These are phyloP conservation scores for Aureobasidium sp. DNA, from an alignment of 2,329 filamentous ascomycete genomes.

Conservation along the genomic window DNA sequence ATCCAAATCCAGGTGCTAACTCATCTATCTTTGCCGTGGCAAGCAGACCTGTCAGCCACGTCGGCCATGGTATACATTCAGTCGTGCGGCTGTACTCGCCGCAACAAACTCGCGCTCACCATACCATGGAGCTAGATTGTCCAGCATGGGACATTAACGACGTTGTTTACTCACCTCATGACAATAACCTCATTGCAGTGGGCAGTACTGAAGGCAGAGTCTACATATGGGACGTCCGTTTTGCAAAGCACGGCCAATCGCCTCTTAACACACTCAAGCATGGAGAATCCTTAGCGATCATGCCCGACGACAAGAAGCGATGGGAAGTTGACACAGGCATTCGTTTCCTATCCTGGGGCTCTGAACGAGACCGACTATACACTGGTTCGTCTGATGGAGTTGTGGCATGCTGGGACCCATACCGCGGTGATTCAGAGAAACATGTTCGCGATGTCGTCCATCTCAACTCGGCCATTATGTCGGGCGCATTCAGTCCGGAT, in stretches of 20 bases:
- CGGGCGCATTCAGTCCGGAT: constrained; percentile 51
- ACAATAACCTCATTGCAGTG: constrained; percentile 48
- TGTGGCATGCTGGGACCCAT: constrained; percentile 54
- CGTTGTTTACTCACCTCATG: constrained; percentile 40
- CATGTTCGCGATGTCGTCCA: constrained; percentile 45
- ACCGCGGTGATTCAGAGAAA: constrained; percentile 44
- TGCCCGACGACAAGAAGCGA: constrained; percentile 36
- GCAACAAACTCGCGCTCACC: constrained; percentile 23
- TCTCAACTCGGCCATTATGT: constrained; percentile 50
- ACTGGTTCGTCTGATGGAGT: constrained; percentile 56
- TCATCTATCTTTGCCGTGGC: constrained; percentile 47
- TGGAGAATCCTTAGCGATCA: constrained; percentile 43
- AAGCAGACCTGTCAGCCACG: constrained; percentile 35
- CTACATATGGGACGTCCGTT: constrained; percentile 55
- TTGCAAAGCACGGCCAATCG: constrained; percentile 29
- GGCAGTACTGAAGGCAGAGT: constrained; percentile 54
- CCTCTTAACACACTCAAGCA: constrained; percentile 47
- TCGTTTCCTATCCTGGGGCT: constrained; percentile 51
- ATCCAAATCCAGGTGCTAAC: constrained; percentile 35
- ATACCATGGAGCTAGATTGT: constrained; percentile 46
- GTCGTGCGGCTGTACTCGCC: constrained; percentile 49
- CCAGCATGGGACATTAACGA: constrained; percentile 57
- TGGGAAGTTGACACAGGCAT: constrained; percentile 53
- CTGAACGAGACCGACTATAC: constrained; percentile 46
- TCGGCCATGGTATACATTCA: constrained; percentile 38